Evolutionary conservation across 2,329 filamentous ascomycete species (phyloP).

Genomic region (Ophiognomonia clavigignenti-juglandacearum): DNA sequence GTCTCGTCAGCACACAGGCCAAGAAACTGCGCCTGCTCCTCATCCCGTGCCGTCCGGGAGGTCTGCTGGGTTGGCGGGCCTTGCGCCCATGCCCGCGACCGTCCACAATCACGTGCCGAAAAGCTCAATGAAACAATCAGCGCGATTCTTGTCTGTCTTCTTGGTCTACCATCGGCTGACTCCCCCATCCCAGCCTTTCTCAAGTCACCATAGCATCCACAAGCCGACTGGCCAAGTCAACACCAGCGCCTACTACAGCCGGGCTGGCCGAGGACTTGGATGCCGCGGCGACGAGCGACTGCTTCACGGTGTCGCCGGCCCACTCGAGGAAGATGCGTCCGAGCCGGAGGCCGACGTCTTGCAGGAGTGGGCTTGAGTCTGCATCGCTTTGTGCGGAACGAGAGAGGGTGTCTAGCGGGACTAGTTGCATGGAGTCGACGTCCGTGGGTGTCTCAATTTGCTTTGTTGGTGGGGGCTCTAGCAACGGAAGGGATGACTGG

Average conservation of each 20-base stretch:
- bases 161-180: too few species aligned
- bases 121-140: too few species aligned
- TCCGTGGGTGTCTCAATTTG: not conserved
- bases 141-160: too few species aligned
- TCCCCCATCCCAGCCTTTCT: too few species aligned
- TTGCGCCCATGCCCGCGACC: too few species aligned
- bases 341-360: constrained; percentile 11
- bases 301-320: constrained; percentile 15
- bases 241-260: not conserved
- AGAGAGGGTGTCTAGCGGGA: not conserved
- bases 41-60: too few species aligned
- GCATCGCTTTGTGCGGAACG: not conserved
- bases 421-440: not conserved
- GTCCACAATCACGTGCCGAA: too few species aligned
- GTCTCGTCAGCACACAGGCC: too few species aligned
- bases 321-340: constrained; percentile 13
- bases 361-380: not conserved
- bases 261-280: not conserved
- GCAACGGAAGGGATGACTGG: not conserved
- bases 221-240: not conserved
- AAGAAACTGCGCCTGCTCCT: too few species aligned
- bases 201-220: constrained; percentile 5
- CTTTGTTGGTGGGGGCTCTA: not conserved
- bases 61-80: too few species aligned
- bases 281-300: constrained; percentile 5